phyloP scores from a whole-genome alignment of 2,329 filamentous ascomycete genomes.

The Cladophialophora bantiana region DNA sequence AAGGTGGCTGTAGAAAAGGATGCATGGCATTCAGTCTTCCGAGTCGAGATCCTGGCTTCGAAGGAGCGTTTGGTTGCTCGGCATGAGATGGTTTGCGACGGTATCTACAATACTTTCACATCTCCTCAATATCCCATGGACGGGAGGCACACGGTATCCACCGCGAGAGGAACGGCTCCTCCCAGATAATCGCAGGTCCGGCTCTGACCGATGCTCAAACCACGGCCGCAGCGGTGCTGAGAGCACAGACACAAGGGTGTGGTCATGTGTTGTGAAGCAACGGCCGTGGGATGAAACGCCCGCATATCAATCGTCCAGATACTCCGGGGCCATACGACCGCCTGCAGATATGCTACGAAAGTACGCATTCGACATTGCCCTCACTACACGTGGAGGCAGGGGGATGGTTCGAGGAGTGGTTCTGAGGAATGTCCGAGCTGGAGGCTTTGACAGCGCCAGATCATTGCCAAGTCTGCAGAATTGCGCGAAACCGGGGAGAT shows the following conservation, averaged over 20 bases:
- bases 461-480: slow-evolving; percentile 1
- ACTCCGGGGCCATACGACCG: background rate
- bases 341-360: background rate
- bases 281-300: background rate
- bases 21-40: background rate
- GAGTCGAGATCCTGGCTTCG: background rate
- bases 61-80: background rate
- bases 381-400: background rate
- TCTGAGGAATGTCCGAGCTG: background rate
- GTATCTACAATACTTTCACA: background rate
- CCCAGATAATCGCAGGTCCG: background rate
- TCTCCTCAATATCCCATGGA: background rate
- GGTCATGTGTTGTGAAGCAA: background rate
- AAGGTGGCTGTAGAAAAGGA: background rate
- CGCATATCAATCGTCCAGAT: background rate
- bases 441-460: background rate
- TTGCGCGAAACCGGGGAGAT: background rate
- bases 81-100: background rate
- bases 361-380: background rate
- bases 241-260: background rate
- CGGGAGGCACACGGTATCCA: background rate
- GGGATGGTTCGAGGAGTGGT: background rate
- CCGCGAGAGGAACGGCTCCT: background rate
- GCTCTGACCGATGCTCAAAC: background rate
- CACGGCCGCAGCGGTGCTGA: background rate